These are phyloP conservation scores for Tricholoma matsutake DNA, from an alignment of 768 basidiomycete genomes.

Conservation along the genomic window DNA sequence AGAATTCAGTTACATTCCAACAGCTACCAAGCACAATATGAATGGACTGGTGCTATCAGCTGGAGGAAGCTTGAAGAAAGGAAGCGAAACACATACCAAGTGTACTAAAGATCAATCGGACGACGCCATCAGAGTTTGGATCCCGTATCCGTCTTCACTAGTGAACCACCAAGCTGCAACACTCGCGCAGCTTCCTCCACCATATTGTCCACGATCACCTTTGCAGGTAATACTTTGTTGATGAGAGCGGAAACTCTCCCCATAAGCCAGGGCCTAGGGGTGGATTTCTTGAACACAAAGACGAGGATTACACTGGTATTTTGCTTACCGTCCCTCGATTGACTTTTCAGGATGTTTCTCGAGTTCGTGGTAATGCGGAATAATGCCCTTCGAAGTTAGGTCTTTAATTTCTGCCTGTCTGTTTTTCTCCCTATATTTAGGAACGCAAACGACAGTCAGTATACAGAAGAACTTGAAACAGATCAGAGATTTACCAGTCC, in stretches of 20 bases:
- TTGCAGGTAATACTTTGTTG: slow-evolving; percentile 75
- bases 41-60: no score
- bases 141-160: slow-evolving; percentile 37
- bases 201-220: slow-evolving; percentile 83
- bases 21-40: no score
- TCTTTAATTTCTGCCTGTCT: slow-evolving; percentile 78
- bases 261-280: slow-evolving; percentile 64
- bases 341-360: slow-evolving; percentile 82
- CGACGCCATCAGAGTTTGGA: slow-evolving; percentile 46
- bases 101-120: neutral
- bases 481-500: slow-evolving; percentile 58
- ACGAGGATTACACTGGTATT: neutral
- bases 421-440: slow-evolving; percentile 61
- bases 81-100: neutral
- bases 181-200: slow-evolving; percentile 37
- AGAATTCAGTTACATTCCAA: no score
- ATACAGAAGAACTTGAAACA: neutral
- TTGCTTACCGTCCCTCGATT: slow-evolving; percentile 43
- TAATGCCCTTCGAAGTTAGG: slow-evolving; percentile 77
- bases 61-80: neutral
- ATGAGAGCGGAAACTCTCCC: slow-evolving; percentile 77
- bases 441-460: neutral
- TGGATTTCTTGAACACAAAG: neutral
- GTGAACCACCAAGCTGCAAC: slow-evolving; percentile 32
- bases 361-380: slow-evolving; percentile 71